Percentiles rank a stretch among this genome's conserved stretches.
Conservation (phyloP, 2,329 filamentous ascomycete genomes). For the Mycosphaerelloides madeirae region DNA sequence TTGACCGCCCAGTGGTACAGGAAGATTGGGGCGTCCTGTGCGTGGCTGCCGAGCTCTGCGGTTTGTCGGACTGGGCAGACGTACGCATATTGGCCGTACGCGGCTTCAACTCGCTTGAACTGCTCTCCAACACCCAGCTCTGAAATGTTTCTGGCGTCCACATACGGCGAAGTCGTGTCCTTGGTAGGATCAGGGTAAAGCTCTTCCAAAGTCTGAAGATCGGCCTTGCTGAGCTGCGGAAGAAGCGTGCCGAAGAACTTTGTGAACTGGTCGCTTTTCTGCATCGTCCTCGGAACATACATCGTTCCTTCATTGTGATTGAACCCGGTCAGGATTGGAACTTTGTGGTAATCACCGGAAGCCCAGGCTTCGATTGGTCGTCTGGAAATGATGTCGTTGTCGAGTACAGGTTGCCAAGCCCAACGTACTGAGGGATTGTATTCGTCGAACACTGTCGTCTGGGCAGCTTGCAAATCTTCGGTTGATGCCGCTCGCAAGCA, state of each 20-base stretch:
- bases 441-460: slow-evolving; percentile 41
- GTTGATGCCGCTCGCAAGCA: slow-evolving; percentile 41
- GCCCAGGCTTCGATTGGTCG: slow-evolving; percentile 58
- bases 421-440: slow-evolving; percentile 46
- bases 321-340: slow-evolving; percentile 65
- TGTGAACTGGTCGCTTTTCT: slow-evolving; percentile 50
- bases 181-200: slow-evolving; percentile 59
- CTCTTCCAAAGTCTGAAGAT: slow-evolving; percentile 52
- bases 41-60: slow-evolving; percentile 40
- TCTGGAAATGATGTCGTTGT: slow-evolving; percentile 55
- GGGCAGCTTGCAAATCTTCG: slow-evolving; percentile 36
- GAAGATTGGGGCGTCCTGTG: slow-evolving; percentile 41
- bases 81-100: slow-evolving; percentile 62
- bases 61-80: slow-evolving; percentile 60
- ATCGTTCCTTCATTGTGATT: slow-evolving; percentile 64
- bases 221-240: slow-evolving; percentile 49
- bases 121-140: slow-evolving; percentile 46
- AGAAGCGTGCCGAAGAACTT: slow-evolving; percentile 59
- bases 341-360: slow-evolving; percentile 48
- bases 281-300: slow-evolving; percentile 54
- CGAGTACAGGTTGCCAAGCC: slow-evolving; percentile 67
- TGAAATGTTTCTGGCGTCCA: slow-evolving; percentile 27
- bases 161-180: slow-evolving; percentile 39
- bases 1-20: slow-evolving; percentile 58
- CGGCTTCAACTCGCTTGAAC: slow-evolving; percentile 55